Evolutionary conservation across 805 yeast species (phyloP), one percentile per base, ranked within the genome.

Genomic region (Yamadazyma ubonensis): DNA sequence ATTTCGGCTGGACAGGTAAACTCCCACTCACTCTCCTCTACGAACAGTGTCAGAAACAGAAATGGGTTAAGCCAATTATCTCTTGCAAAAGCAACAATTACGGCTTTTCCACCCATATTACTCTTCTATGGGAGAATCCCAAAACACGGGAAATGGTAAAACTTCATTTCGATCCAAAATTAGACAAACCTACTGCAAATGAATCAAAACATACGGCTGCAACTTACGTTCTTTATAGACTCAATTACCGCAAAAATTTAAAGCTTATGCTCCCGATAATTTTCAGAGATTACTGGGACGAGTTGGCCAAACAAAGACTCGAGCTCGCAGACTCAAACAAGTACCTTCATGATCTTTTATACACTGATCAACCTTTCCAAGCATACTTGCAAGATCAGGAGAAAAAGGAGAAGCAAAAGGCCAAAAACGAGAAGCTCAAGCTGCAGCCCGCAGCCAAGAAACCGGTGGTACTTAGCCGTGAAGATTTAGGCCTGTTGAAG

Each of bases 141-240:
- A 88, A 86, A 55, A 80, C 96, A 0, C 78, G 78, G 33, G 89
- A 86, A 49, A 52, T 71, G 4, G 74, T 90, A 27, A 61, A 63
- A 1, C 71, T 88, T 2, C 67, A 71, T 38, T 70, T 75, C 80
- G 66, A 70, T 51, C 78, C 82, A 0, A 72, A 73, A 14, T 53
- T 74, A 3, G 70, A 82, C 5, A 88, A 85, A 50, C 86, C 79
- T 33, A 87, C 97, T 0, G 76, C 95, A 1, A 69, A 87, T 22
- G 97, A 90, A 51, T 96, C 98, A 1, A 74, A 96, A 33, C 95
- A 90, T 57, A 74, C 76, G 52, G 89, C 91, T 0, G 97, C 99
- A 0, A 89, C 97, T 0, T 86, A 83, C 49, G 93, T 91, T 0
- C 60, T 91, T 45, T 90, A 80, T 57, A 69, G 96, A 25, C 72